phyloP scores from a whole-genome alignment of 768 basidiomycete species.

The Panus rudis region DNA sequence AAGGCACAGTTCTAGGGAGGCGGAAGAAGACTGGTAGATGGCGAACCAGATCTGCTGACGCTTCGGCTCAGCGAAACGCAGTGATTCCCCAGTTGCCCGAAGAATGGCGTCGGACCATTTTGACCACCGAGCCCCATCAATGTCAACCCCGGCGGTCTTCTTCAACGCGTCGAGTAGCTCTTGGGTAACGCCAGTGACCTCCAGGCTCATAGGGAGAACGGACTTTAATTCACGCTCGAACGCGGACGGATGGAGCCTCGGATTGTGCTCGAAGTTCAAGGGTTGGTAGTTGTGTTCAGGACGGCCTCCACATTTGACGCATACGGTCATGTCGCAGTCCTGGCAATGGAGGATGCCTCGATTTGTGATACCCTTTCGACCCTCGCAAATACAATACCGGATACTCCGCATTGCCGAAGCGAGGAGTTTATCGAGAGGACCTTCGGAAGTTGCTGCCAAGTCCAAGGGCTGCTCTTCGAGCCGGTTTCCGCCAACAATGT shows the following conservation, averaged over 20 bases:
- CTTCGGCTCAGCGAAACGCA: slow-evolving; percentile 80
- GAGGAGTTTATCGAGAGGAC: slow-evolving; percentile 50
- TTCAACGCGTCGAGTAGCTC: slow-evolving; percentile 47
- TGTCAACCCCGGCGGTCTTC: slow-evolving; percentile 29
- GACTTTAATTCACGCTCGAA: slow-evolving; percentile 78
- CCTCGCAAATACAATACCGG: slow-evolving; percentile 88
- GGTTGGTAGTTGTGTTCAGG: slow-evolving; percentile 75
- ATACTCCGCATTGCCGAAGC: slow-evolving; percentile 59
- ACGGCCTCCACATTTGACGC: slow-evolving; percentile 81
- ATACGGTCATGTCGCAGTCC: slow-evolving; percentile 76
- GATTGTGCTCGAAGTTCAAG: slow-evolving; percentile 43
- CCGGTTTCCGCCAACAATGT: slow-evolving; percentile 67
- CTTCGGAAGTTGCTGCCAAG: slow-evolving; percentile 47
- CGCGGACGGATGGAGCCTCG: slow-evolving; percentile 62
- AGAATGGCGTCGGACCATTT: slow-evolving; percentile 65
- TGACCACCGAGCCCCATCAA: slow-evolving; percentile 54
- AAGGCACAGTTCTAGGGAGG: slow-evolving; percentile 67
- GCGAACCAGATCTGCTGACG: slow-evolving; percentile 87
- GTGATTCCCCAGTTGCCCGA: slow-evolving; percentile 49
- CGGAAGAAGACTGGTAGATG: slow-evolving; percentile 65
- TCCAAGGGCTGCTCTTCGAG: slow-evolving; percentile 61
- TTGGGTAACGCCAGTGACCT: slow-evolving; percentile 43
- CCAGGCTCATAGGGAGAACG: slow-evolving; percentile 80
- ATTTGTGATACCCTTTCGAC: slow-evolving; percentile 68
- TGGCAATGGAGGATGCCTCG: slow-evolving; percentile 59